Evolutionary conservation across 495 filamentous ascomycete species (phyloP).

Genomic region (Neurospora sp.): DNA sequence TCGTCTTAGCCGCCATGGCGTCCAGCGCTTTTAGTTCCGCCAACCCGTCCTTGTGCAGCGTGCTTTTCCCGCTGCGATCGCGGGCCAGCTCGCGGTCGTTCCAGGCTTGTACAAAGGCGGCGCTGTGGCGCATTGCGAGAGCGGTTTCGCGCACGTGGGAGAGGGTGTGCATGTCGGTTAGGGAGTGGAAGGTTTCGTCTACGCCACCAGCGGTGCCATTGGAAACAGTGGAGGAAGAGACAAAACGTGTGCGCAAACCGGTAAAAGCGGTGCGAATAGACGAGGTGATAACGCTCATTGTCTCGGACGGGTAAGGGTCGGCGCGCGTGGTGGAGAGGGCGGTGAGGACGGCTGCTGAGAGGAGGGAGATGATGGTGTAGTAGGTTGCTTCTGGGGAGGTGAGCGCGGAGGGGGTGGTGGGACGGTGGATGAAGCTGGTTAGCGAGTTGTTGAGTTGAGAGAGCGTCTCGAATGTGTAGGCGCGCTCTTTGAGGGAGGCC

Average conservation of each 20-base stretch:
- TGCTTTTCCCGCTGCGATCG: constrained; percentile 27
- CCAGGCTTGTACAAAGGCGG: constrained; percentile 20
- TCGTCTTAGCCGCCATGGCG: constrained; percentile 14
- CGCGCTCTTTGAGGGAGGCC: constrained; percentile 24
- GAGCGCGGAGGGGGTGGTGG: constrained; percentile 9
- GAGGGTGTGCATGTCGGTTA: constrained; percentile 18
- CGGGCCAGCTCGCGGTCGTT: constrained; percentile 27
- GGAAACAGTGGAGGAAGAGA: not conserved
- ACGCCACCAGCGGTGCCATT: no score
- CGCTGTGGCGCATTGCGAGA: constrained; percentile 23
- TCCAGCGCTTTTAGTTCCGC: constrained; percentile 29
- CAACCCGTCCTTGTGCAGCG: constrained; percentile 24
- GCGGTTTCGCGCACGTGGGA: constrained; percentile 28
- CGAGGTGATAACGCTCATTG: constrained; percentile 4
- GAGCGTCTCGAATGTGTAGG: constrained; percentile 21
- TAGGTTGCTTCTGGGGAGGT: constrained; percentile 15
- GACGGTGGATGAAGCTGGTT: constrained; percentile 17
- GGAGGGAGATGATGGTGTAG: constrained; percentile 21
- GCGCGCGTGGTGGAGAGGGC: constrained; percentile 14
- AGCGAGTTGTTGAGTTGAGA: constrained; percentile 23
- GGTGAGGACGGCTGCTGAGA: constrained; percentile 14
- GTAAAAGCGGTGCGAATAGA: constrained; percentile 11
- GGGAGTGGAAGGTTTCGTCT: not conserved
- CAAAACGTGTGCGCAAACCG: constrained; percentile 15
- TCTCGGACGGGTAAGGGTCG: constrained; percentile 6